Conservation (phyloP, 1,139 yeast species). For the Diutina catenulata region DNA sequence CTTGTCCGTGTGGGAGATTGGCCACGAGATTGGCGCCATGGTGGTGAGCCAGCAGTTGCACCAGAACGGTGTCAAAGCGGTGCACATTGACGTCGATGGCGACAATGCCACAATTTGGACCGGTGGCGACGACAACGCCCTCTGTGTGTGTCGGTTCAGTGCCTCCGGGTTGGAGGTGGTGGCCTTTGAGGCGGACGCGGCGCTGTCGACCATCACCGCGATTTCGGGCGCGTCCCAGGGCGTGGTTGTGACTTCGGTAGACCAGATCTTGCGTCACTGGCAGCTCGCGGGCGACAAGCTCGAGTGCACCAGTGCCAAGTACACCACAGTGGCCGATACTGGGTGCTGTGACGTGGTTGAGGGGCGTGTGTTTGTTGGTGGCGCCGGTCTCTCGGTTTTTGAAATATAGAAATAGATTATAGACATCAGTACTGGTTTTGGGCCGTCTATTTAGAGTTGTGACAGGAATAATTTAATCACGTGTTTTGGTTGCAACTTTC, state of each 20-base stretch:
- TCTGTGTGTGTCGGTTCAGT: slow-evolving; percentile 33
- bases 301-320: slow-evolving; percentile 28
- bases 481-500: too few relatives aligned
- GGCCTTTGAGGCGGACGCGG: slow-evolving; percentile 43
- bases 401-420: too few relatives aligned
- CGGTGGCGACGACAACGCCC: slow-evolving; percentile 90
- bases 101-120: slow-evolving; percentile 41
- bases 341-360: slow-evolving; percentile 47
- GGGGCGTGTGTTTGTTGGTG: slow-evolving; percentile 40
- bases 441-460: too few relatives aligned
- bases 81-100: slow-evolving; percentile 15
- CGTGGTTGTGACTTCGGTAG: slow-evolving; percentile 54
- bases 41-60: slow-evolving; percentile 46
- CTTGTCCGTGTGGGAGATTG: slow-evolving; percentile 45
- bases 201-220: slow-evolving; percentile 79
- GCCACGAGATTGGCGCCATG: slow-evolving; percentile 13
- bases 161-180: slow-evolving; percentile 15
- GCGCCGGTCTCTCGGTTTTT: slow-evolving; percentile 41
- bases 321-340: slow-evolving; percentile 85
- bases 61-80: slow-evolving; percentile 71
- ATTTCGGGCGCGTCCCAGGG: slow-evolving; percentile 19
- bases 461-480: too few relatives aligned
- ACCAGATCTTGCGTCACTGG: slow-evolving; percentile 71
- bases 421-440: too few relatives aligned
- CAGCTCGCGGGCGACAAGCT: slow-evolving; percentile 20